Percentiles rank a stretch among this genome's conserved stretches.
phyloP scores from a whole-genome alignment of 805 yeast genomes.

The Helenozyma baotianmanensis region DNA sequence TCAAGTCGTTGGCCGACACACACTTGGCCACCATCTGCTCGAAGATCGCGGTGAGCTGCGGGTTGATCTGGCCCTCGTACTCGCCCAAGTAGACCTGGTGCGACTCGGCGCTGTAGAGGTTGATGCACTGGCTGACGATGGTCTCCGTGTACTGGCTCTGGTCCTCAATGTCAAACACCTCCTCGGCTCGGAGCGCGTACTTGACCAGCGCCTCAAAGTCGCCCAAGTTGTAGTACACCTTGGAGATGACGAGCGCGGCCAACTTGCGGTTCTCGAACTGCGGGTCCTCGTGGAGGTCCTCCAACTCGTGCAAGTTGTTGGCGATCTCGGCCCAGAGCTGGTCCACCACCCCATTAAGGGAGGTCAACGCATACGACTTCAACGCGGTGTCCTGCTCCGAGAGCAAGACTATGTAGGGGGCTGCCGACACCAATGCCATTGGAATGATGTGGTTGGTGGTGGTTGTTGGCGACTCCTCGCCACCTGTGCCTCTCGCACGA shows the following conservation, averaged over 20 bases:
- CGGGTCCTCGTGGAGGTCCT: slow-evolving; percentile 84
- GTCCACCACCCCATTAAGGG: slow-evolving; percentile 78
- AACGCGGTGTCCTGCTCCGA: slow-evolving; percentile 74
- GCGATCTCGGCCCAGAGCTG: slow-evolving; percentile 98
- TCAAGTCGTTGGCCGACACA: slow-evolving; percentile 62
- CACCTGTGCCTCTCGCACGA: not conserved
- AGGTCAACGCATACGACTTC: slow-evolving; percentile 78
- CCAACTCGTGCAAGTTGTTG: slow-evolving; percentile 80
- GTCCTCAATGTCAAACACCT: slow-evolving; percentile 69
- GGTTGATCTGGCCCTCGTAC: slow-evolving; percentile 40
- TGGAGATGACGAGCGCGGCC: slow-evolving; percentile 91
- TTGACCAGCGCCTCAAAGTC: slow-evolving; percentile 88
- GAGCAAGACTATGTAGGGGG: slow-evolving; percentile 85
- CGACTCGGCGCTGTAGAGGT: slow-evolving; percentile 66
- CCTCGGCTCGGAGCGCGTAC: slow-evolving; percentile 82
- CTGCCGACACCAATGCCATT: slow-evolving; percentile 76
- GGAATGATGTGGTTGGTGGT: not conserved
- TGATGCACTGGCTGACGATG: slow-evolving; percentile 88
- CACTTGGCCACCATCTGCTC: slow-evolving; percentile 86
- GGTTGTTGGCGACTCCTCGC: not conserved
- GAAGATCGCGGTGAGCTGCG: slow-evolving; percentile 63
- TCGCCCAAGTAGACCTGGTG: slow-evolving; percentile 36
- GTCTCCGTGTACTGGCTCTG: slow-evolving; percentile 88
- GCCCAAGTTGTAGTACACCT: slow-evolving; percentile 86
- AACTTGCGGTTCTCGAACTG: slow-evolving; percentile 69